phyloP scores from a whole-genome alignment of 176 grass and related monocot genomes.

The Poa pratensis region DNA sequence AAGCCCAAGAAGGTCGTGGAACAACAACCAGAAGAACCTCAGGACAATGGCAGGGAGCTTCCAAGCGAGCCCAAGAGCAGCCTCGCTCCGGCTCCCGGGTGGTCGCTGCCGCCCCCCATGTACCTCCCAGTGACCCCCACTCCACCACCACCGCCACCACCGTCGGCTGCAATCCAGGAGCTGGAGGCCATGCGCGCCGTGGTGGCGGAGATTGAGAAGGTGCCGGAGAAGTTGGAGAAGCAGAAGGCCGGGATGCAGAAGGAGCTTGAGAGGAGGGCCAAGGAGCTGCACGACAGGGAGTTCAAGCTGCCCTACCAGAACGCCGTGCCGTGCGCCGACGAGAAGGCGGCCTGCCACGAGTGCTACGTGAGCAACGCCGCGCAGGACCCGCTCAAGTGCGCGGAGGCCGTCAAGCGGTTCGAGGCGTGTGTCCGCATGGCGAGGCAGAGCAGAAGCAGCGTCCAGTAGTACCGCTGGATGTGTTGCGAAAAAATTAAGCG shows the following conservation, averaged over 20 bases:
- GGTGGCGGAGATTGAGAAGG: slow-evolving; percentile 61
- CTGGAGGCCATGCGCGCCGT: slow-evolving; percentile 70
- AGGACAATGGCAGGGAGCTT: slow-evolving; percentile 44
- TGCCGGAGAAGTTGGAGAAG: slow-evolving; percentile 69
- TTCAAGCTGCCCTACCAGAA: slow-evolving; percentile 88
- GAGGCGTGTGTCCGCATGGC: slow-evolving; percentile 60
- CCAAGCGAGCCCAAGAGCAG: slow-evolving; percentile 25
- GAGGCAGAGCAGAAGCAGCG: slow-evolving; percentile 23
- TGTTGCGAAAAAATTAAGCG: no score
- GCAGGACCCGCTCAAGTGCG: slow-evolving; percentile 79
- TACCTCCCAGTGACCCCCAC: slow-evolving; percentile 51
- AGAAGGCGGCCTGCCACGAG: slow-evolving; percentile 62
- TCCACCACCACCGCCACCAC: slow-evolving; percentile 34
- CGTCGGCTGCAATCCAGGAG: slow-evolving; percentile 48
- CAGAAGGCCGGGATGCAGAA: slow-evolving; percentile 61
- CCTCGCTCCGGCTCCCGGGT: slow-evolving; percentile 21
- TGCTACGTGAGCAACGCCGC: slow-evolving; percentile 72
- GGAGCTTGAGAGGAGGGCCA: slow-evolving; percentile 77
- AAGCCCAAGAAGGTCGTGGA: slow-evolving; percentile 54
- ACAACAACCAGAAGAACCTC: slow-evolving; percentile 44
- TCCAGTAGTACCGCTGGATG: no score
- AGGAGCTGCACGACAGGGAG: slow-evolving; percentile 85
- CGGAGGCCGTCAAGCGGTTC: slow-evolving; percentile 66
- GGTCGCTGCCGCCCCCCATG: slow-evolving; percentile 50
- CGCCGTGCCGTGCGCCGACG: slow-evolving; percentile 51